Conservation (phyloP, 2,329 filamentous ascomycete species). For the Cordyceps pruinosa region DNA sequence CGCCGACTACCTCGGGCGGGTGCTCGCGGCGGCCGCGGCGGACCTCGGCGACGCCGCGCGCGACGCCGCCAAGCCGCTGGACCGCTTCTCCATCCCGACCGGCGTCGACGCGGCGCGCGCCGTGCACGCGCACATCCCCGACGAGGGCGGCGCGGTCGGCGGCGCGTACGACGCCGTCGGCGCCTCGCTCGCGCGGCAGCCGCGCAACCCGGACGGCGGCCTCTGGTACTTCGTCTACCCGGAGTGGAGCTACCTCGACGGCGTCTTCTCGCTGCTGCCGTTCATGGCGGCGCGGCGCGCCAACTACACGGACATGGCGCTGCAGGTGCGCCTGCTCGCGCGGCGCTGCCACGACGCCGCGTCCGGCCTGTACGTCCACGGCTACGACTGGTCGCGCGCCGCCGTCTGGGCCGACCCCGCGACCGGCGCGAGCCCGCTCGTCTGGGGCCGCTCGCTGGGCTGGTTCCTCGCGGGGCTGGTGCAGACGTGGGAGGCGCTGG, state of each 20-base stretch:
- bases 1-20: conserved; percentile 12
- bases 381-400: conserved; percentile 15
- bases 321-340: conserved; percentile 17
- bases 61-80: conserved; percentile 16
- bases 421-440: conserved; percentile 16
- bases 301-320: conserved; percentile 18
- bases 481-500: conserved; percentile 13
- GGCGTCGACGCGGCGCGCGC: conserved; percentile 14
- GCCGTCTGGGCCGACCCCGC: conserved; percentile 15
- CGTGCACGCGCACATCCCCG: not conserved
- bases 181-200: conserved; percentile 18
- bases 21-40: conserved; percentile 15
- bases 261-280: conserved; percentile 42
- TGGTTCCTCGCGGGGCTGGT: conserved; percentile 17
- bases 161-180: conserved; percentile 16
- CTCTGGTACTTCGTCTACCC: conserved; percentile 38
- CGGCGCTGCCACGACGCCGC: conserved; percentile 13
- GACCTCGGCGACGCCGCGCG: conserved; percentile 13
- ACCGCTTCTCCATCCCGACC: conserved; percentile 19
- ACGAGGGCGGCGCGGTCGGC: not conserved
- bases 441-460: conserved; percentile 15
- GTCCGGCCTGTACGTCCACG: conserved; percentile 14
- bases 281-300: conserved; percentile 25
- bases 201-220: conserved; percentile 27
- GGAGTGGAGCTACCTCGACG: conserved; percentile 47